Conservation (phyloP, 768 basidiomycete species). For the Termitomyces titanicus region DNA sequence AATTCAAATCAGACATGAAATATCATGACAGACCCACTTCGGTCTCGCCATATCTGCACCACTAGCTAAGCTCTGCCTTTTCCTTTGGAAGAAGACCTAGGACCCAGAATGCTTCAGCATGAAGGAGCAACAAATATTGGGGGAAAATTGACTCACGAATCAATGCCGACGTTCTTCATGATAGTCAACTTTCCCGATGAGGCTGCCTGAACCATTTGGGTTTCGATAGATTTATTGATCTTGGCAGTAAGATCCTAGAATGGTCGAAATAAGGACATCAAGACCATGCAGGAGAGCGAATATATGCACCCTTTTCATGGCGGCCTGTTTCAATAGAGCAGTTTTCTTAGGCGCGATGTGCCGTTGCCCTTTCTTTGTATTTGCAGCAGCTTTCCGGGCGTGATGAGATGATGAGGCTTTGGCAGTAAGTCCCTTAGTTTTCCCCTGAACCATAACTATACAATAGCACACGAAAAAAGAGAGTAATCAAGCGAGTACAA, state of each 20-base stretch:
- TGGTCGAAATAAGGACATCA: background rate
- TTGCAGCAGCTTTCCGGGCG: slow-evolving; percentile 62
- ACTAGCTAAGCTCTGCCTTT: slow-evolving; percentile 15
- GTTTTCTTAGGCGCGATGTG: slow-evolving; percentile 82
- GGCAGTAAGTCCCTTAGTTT: slow-evolving; percentile 69
- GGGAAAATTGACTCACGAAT: slow-evolving; percentile 29
- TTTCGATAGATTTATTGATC: slow-evolving; percentile 89
- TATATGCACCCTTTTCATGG: slow-evolving; percentile 67
- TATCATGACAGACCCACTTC: background rate
- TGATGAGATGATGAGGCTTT: slow-evolving; percentile 55
- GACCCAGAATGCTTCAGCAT: background rate
- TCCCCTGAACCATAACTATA: slow-evolving; percentile 70
- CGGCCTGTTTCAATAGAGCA: slow-evolving; percentile 64
- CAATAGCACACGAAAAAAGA: background rate
- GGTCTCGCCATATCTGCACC: background rate
- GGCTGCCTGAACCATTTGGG: slow-evolving; percentile 86
- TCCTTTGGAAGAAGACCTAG: slow-evolving; percentile 15
- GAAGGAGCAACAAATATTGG: background rate
- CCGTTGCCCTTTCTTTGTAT: slow-evolving; percentile 76
- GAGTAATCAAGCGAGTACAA: background rate
- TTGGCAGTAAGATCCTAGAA: slow-evolving; percentile 78
- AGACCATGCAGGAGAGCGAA: background rate
- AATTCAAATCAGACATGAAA: background rate
- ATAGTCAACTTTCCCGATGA: slow-evolving; percentile 89
- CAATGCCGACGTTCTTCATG: slow-evolving; percentile 68